phyloP scores from a whole-genome alignment of 1,284 basidiomycete genomes.

The Tausonia pullulans region DNA sequence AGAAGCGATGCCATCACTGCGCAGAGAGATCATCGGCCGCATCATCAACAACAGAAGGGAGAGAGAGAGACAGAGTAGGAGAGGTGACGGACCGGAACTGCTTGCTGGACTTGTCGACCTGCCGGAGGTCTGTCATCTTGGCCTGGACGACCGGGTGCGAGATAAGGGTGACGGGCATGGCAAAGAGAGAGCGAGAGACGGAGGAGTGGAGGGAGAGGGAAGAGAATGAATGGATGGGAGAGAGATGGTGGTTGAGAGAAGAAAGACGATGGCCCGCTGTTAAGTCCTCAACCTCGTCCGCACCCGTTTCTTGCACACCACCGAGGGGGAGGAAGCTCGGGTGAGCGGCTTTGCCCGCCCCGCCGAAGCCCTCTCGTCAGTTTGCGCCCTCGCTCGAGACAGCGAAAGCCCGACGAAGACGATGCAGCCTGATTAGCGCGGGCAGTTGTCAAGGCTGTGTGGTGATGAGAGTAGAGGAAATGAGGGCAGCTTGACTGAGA shows the following conservation, averaged over 20 bases:
- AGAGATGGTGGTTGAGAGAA: no score
- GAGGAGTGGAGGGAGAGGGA: neutral
- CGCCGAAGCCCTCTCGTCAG: no score
- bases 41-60: neutral
- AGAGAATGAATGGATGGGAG: neutral
- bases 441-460: no score
- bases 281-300: no score
- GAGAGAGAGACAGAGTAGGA: neutral
- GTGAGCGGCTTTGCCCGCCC: no score
- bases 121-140: constrained; percentile 9
- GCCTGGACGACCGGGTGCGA: constrained; percentile 11
- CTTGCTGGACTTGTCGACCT: neutral
- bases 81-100: constrained; percentile 5
- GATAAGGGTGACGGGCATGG: constrained; percentile 11
- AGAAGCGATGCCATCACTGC: constrained; percentile 3
- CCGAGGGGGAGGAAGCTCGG: no score
- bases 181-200: neutral
- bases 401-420: neutral
- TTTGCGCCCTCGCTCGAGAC: no score
- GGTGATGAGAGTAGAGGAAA: no score
- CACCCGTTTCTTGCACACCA: no score
- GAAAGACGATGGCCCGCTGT: no score
- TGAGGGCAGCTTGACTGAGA: no score
- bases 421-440: no score
- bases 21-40: neutral